Evolutionary conservation across 208 protist species (phyloP), one percentile per base, ranked within the genome.

Genomic region (Leishmania tropica): DNA sequence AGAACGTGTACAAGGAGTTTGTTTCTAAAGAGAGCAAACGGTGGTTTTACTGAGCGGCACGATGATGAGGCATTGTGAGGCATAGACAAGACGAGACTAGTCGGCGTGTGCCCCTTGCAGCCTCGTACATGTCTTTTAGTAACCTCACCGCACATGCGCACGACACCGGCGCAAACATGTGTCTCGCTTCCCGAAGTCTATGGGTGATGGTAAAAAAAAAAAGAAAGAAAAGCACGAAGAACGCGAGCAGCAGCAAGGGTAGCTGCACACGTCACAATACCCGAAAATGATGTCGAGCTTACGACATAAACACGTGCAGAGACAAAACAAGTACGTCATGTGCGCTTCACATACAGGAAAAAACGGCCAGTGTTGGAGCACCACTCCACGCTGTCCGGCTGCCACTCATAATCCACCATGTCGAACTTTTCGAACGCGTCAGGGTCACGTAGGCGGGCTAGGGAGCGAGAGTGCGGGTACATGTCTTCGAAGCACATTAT

Each of bases 401-500:
- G 93, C 93, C 93, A 97, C 45, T 76, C 79, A 60, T 92, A 97
- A 78, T 97, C 93, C 11, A 70, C 53, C 87, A 97, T 95, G 35
- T 84, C 78, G 80, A 97, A 97, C 68, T 82, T 87, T 40, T 85
- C 88, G 62, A 95, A 97, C 7, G 90, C 91, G 56, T 97, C 93
- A 0, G 93, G 92, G 83, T 97, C 93, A 8, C 93, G 90, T 8
- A 92, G 42, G 21, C 65, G 77, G 0, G 92, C 87, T 1, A 97
- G 84, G 4, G 86, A 87, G 54, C 93, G 90, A 21, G 83, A 79
- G 76, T 97, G 93, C 3, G 93, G 93, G 65, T 95, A 97, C 37
- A 97, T 58, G 65, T 97, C 93, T 42, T 94, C 90, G 42, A 95
- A 92, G 80, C 89, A 93, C 21, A 97, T 78, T n/a, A 97, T 88